A percentile compares a stretch with the other conserved stretches of the same genome.
phyloP scores from a whole-genome alignment of 306 rosid species.

The Chamaecrista fasciculata region DNA sequence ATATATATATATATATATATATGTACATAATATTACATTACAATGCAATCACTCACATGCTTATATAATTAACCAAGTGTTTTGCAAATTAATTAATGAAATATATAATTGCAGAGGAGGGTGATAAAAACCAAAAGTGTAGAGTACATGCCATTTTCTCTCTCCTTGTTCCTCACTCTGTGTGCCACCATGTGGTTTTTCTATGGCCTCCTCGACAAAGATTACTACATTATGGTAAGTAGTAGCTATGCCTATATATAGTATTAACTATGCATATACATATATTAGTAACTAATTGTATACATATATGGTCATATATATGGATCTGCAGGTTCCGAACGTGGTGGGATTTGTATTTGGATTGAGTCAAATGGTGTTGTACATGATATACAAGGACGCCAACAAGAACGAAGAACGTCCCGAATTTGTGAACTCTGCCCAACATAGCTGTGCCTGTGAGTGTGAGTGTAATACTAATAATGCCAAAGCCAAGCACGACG shows the following conservation, averaged over 20 bases:
- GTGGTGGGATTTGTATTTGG: slow-evolving; percentile 65
- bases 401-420: slow-evolving; percentile 13
- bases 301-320: too few relatives aligned
- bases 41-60: too few relatives aligned
- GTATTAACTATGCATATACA: too few relatives aligned
- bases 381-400: slow-evolving; percentile 46
- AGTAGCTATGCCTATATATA: too few relatives aligned
- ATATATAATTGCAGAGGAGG: slow-evolving; percentile 63
- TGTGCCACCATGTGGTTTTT: slow-evolving; percentile 68
- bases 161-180: slow-evolving; percentile 57
- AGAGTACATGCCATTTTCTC: slow-evolving; percentile 64
- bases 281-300: too few relatives aligned
- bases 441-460: not conserved
- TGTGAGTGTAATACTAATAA: too few relatives aligned
- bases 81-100: too few relatives aligned
- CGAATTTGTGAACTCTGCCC: slow-evolving; percentile 14
- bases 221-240: slow-evolving; percentile 63
- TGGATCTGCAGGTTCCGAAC: slow-evolving; percentile 70
- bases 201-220: slow-evolving; percentile 57
- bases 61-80: too few relatives aligned
- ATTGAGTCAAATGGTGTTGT: slow-evolving; percentile 48
- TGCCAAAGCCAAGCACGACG: not conserved
- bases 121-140: slow-evolving; percentile 67
- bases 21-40: too few relatives aligned
- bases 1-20: too few relatives aligned